Percentiles rank a stretch among this genome's conserved stretches.
These are phyloP conservation scores for Boletus semigastroideus DNA, from an alignment of 1,284 basidiomycete species.

Conservation along the genomic window DNA sequence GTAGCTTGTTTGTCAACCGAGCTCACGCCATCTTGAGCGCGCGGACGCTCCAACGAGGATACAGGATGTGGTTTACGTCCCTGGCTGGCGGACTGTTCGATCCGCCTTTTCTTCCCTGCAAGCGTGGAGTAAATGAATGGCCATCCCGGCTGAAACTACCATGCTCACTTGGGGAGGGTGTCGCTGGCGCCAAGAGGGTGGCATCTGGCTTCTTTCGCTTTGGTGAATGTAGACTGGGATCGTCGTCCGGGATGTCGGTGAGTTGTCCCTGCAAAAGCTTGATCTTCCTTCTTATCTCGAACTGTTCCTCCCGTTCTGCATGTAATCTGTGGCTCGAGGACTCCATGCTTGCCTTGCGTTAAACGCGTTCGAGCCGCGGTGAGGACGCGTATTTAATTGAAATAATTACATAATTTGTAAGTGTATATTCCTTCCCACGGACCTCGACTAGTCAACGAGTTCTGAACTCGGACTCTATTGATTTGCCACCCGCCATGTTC, in stretches of 20 bases:
- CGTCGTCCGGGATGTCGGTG: constrained; percentile 28
- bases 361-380: constrained; percentile 16
- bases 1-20: constrained; percentile 4
- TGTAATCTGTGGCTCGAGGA: constrained; percentile 31
- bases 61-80: constrained; percentile 20
- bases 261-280: constrained; percentile 44
- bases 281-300: constrained; percentile 44
- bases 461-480: constrained; percentile 13
- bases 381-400: constrained; percentile 16
- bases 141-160: constrained; percentile 3
- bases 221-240: constrained; percentile 38
- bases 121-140: constrained; percentile 11
- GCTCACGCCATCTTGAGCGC: constrained; percentile 7
- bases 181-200: constrained; percentile 56
- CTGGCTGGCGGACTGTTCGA: constrained; percentile 16
- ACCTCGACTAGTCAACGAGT: constrained; percentile 1
- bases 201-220: constrained; percentile 48
- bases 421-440: constrained; percentile 15
- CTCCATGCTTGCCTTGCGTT: constrained; percentile 34
- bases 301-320: constrained; percentile 33
- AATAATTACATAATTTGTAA: constrained; percentile 25
- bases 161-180: constrained; percentile 69
- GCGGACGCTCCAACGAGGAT: constrained; percentile 14
- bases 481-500: constrained; percentile 10
- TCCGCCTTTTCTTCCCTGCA: constrained; percentile 51